Evolutionary conservation across 192 early-diverging fungal genomes (phyloP).

Genomic region (Backusella australiensis): DNA sequence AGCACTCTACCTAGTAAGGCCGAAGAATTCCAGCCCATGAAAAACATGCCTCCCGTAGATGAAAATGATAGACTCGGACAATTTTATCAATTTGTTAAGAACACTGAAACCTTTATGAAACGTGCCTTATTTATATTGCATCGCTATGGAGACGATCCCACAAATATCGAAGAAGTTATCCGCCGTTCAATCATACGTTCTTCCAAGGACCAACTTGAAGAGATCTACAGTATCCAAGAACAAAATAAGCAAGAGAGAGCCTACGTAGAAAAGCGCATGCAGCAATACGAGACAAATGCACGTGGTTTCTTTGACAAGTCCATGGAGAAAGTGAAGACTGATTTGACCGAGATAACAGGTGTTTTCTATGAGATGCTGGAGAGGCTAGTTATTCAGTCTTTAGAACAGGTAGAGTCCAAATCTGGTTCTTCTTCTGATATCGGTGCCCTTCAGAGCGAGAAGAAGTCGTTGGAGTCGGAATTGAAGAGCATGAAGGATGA

Average conservation of each 20-base stretch:
- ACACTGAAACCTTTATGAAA: constrained; percentile 30
- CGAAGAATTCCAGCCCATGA: background rate
- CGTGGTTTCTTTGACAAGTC: constrained; percentile 31
- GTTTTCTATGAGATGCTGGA: constrained; percentile 36
- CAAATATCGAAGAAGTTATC: constrained; percentile 27
- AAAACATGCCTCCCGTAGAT: background rate
- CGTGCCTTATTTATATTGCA: constrained; percentile 21
- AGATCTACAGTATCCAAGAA: background rate
- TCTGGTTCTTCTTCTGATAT: background rate
- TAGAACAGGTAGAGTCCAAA: constrained; percentile 19
- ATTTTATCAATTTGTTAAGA: constrained; percentile 7
- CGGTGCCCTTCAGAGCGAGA: constrained; percentile 16
- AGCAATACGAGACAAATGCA: constrained; percentile 31
- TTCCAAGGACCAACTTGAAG: constrained; percentile 19
- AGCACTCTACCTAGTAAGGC: background rate
- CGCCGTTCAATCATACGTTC: constrained; percentile 25
- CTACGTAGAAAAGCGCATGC: constrained; percentile 20
- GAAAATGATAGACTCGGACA: constrained; percentile 2
- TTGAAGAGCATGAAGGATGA: constrained; percentile 14
- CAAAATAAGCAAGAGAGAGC: constrained; percentile 17
- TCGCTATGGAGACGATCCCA: constrained; percentile 19
- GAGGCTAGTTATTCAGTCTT: constrained; percentile 21
- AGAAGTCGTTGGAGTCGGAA: constrained; percentile 8
- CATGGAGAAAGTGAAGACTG: constrained; percentile 22
- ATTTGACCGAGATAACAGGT: constrained; percentile 31